A percentile compares a stretch with the other conserved stretches of the same genome.
These are phyloP conservation scores for Ustilago lituana DNA, from an alignment of 1,284 basidiomycete species.

Conservation along the genomic window DNA sequence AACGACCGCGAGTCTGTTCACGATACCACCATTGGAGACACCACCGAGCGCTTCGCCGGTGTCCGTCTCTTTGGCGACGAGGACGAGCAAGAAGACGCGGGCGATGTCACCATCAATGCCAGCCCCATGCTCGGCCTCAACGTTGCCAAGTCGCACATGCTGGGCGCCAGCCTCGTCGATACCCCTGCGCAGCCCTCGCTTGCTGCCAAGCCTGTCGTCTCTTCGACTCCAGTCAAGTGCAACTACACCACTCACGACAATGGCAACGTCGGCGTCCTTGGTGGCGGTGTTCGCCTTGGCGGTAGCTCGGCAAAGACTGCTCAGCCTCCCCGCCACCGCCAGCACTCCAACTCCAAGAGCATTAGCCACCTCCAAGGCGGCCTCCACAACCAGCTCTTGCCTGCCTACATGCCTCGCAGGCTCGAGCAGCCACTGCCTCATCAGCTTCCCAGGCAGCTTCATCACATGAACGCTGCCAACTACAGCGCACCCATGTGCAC, in stretches of 20 bases:
- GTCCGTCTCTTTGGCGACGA: conserved; percentile 31
- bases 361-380: conserved; percentile 33
- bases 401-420: conserved; percentile 17
- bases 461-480: conserved; percentile 11
- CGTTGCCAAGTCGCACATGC: conserved; percentile 8
- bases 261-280: conserved; percentile 60
- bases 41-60: conserved; percentile 34
- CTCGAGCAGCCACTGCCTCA: conserved; percentile 3
- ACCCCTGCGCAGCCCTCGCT: background rate
- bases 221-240: conserved; percentile 33
- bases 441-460: conserved; percentile 3
- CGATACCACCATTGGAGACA: conserved; percentile 33
- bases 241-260: conserved; percentile 60
- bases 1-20: conserved; percentile 14
- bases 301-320: conserved; percentile 6
- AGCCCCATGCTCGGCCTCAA: conserved; percentile 24
- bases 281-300: conserved; percentile 56
- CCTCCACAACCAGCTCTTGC: conserved; percentile 23
- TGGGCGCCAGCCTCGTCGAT: background rate
- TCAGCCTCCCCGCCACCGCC: conserved; percentile 19
- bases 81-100: conserved; percentile 21
- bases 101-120: conserved; percentile 41
- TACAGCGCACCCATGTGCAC: conserved; percentile 44
- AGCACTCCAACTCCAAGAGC: conserved; percentile 39
- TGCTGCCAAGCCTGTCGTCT: conserved; percentile 2